Base-by-base conservation (phyloP, 306 rosid genomes). In the Quercus parvula region DNA sequence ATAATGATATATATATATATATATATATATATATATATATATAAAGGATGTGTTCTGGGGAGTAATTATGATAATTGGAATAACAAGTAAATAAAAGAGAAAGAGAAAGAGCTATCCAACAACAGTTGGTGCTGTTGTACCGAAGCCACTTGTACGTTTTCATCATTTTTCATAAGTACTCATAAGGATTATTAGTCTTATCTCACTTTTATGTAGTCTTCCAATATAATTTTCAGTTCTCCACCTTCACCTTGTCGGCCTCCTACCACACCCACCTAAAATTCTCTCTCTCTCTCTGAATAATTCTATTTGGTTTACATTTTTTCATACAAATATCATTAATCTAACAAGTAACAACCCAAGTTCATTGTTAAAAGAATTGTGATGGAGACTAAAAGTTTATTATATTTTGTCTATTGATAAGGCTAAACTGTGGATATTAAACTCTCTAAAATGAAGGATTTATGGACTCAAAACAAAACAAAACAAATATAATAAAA, bases 101-200 rank as follows among this genome's bases (percentile, higher is more conserved):
- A 41, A 2, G 46, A 41, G 46, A 41, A 11, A 13, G 35, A 64
- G 30, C 62, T 51, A 69, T 54, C 74, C 74, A 80, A 77, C 82
- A 77, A 80, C 15, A 84, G 12, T 52, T 44, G 78, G 82, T 80
- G 79, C 62, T 31, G 14, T 25, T 57, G 70, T 79, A 80, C 79
- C 61, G 58, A 59, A 66, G 59, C 75, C 77, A 80, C 76, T 84
- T 25, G 11, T 55, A 9, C 27, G 71, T 44, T 56, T 44, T 71
- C 24, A 62, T 70, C 49, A 78, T 75, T 38, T 33, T 58, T 62
- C 35, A 63, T 3, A 49, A 49, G 61, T 74, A 68, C 49, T 30
- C 35, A 52, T 3, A 33, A 49, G 62, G 75, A 68, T 30, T 49
- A 22, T 30, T 49, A 22, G 68, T 27, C 41, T 31, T 58, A 51